A percentile compares a stretch with the other conserved stretches of the same genome.
These are phyloP conservation scores for Cytospora chrysosperma DNA, from an alignment of 2,329 filamentous ascomycete genomes.

Conservation along the genomic window DNA sequence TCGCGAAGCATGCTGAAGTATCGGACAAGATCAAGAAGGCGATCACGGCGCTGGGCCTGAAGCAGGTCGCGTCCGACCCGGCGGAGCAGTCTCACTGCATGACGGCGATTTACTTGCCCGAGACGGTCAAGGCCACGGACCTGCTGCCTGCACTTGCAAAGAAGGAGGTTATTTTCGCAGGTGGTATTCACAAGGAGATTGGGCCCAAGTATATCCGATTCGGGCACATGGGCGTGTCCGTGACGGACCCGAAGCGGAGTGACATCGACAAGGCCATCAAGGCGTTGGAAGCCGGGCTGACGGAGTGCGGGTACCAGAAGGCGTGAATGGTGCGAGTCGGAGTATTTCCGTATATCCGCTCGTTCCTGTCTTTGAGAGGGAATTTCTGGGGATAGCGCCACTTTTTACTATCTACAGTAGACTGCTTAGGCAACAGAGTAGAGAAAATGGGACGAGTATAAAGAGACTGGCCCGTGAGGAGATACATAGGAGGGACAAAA, in stretches of 20 bases:
- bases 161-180: constrained; percentile 91
- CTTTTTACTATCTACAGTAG: neutral
- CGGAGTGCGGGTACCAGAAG: constrained; percentile 68
- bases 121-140: constrained; percentile 76
- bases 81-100: constrained; percentile 95
- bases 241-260: constrained; percentile 71
- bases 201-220: constrained; percentile 91
- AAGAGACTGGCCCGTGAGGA: constrained; percentile 3
- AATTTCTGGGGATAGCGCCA: neutral
- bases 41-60: constrained; percentile 75
- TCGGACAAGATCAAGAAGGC: constrained; percentile 87
- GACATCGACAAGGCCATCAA: constrained; percentile 84
- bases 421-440: neutral
- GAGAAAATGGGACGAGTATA: constrained; percentile 5
- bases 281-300: constrained; percentile 71
- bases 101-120: constrained; percentile 95
- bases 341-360: neutral
- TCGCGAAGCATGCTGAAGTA: constrained; percentile 73
- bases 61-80: constrained; percentile 79
- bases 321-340: constrained; percentile 32
- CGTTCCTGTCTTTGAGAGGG: neutral
- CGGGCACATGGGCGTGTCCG: constrained; percentile 96
- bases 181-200: constrained; percentile 94
- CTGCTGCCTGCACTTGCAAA: constrained; percentile 81
- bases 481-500: neutral